Evolutionary conservation across 2,329 filamentous ascomycete genomes (phyloP).

Genomic region (Diaporthe citrichinensis): DNA sequence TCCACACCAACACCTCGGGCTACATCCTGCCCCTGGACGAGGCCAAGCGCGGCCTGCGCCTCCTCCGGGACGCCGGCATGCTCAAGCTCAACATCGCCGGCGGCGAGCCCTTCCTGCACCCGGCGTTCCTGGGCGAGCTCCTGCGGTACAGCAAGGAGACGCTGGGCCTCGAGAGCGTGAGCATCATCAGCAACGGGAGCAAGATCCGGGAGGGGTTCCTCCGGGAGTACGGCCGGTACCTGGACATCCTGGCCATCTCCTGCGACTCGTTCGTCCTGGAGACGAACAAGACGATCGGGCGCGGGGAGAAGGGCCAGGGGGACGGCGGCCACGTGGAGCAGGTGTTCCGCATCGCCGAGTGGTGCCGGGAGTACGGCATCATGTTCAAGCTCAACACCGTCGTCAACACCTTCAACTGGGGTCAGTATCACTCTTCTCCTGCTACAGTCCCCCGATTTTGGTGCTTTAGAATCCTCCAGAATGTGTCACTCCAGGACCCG

Average conservation of each 20-base stretch:
- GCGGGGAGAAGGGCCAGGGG: slow-evolving; percentile 50
- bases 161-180: slow-evolving; percentile 64
- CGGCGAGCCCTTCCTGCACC: slow-evolving; percentile 57
- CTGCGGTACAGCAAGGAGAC: slow-evolving; percentile 63
- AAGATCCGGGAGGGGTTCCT: slow-evolving; percentile 61
- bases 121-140: slow-evolving; percentile 54
- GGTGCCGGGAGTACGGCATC: slow-evolving; percentile 62
- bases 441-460: too few relatives aligned
- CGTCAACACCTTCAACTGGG: slow-evolving; percentile 61
- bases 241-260: slow-evolving; percentile 68
- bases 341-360: slow-evolving; percentile 58
- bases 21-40: slow-evolving; percentile 56
- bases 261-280: slow-evolving; percentile 67
- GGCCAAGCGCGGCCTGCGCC: slow-evolving; percentile 59
- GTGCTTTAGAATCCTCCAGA: too few relatives aligned
- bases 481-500: too few relatives aligned
- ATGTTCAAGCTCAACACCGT: slow-evolving; percentile 73
- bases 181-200: slow-evolving; percentile 68
- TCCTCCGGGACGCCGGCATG: slow-evolving; percentile 60
- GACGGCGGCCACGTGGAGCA: slow-evolving; percentile 60
- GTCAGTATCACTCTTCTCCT: too few relatives aligned
- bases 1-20: slow-evolving; percentile 67
- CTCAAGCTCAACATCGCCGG: slow-evolving; percentile 41
- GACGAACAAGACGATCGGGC: slow-evolving; percentile 65
- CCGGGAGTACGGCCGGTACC: slow-evolving; percentile 54